Evolutionary conservation across 352 stramenopile species (phyloP).

Genomic region (Globisporangium nodosum): DNA sequence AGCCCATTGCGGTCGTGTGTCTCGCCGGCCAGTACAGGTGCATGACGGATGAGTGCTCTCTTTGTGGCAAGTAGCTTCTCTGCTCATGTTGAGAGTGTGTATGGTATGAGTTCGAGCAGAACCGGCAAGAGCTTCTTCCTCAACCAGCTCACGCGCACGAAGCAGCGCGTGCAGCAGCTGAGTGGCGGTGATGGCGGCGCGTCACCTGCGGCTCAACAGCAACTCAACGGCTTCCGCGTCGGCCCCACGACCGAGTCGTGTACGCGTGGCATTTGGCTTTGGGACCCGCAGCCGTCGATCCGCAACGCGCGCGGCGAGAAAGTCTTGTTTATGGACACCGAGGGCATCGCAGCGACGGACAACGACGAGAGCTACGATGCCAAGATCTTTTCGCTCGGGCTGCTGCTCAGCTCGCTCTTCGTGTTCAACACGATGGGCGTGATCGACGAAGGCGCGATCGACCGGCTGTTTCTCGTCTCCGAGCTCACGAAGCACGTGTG

Average conservation of each 20-base stretch:
- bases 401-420: slow-evolving; percentile 79
- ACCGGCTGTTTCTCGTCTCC: slow-evolving; percentile 79
- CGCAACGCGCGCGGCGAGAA: slow-evolving; percentile 55
- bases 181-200: neutral
- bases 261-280: slow-evolving; percentile 84
- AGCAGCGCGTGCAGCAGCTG: slow-evolving; percentile 4
- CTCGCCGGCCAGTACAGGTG: slow-evolving; percentile 77
- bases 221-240: slow-evolving; percentile 48
- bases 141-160: slow-evolving; percentile 55
- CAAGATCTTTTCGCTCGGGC: slow-evolving; percentile 81
- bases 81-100: neutral
- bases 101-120: slow-evolving; percentile 17
- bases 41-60: neutral
- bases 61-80: neutral
- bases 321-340: slow-evolving; percentile 81
- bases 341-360: slow-evolving; percentile 79
- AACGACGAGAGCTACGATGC: slow-evolving; percentile 87
- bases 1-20: slow-evolving; percentile 76
- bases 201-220: no score
- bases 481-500: slow-evolving; percentile 83
- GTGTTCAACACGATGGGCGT: slow-evolving; percentile 88
- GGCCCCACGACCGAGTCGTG: slow-evolving; percentile 82
- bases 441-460: slow-evolving; percentile 84
- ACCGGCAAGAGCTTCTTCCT: slow-evolving; percentile 88
- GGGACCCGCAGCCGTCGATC: slow-evolving; percentile 48